Conservation (phyloP, 2,329 filamentous ascomycete genomes). For the Fusarium veterinarium region DNA sequence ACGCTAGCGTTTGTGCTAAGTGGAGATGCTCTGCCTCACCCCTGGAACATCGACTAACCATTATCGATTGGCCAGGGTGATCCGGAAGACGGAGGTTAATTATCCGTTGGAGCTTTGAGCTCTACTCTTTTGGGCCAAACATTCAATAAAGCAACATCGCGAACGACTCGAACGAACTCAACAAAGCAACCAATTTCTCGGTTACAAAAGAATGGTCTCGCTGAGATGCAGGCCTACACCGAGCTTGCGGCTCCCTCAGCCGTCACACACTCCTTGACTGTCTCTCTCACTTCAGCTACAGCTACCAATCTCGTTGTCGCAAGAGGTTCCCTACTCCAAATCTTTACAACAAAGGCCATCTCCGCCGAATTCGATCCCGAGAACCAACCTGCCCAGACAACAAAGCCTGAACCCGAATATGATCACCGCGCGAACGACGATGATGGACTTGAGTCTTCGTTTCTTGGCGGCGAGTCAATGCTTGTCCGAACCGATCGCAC, state of each 20-base stretch:
- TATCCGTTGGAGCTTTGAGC: conserved; percentile 32
- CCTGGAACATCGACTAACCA: not conserved
- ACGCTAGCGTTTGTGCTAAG: conserved; percentile 24
- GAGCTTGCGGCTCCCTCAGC: conserved; percentile 95
- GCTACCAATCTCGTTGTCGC: conserved; percentile 90
- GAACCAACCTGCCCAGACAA: conserved; percentile 49
- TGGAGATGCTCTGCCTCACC: conserved; percentile 20
- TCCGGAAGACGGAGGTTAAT: conserved; percentile 21
- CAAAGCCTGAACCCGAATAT: conserved; percentile 59
- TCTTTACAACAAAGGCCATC: conserved; percentile 80
- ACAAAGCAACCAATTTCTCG: conserved; percentile 32
- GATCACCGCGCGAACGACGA: conserved; percentile 68
- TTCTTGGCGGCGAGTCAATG: conserved; percentile 71
- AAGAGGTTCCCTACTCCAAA: conserved; percentile 91
- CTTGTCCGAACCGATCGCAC: conserved; percentile 71
- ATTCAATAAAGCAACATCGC: conserved; percentile 35
- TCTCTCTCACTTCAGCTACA: conserved; percentile 80
- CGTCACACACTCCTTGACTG: conserved; percentile 85
- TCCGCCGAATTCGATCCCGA: conserved; percentile 70
- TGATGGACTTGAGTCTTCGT: conserved; percentile 73
- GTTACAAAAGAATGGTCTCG: conserved; percentile 51
- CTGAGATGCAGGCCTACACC: conserved; percentile 93
- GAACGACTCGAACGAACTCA: not conserved
- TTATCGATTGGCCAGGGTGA: not conserved
- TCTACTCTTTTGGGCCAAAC: conserved; percentile 36